Conservation (phyloP, 495 filamentous ascomycete genomes). For the Aspergillus indologenus region DNA sequence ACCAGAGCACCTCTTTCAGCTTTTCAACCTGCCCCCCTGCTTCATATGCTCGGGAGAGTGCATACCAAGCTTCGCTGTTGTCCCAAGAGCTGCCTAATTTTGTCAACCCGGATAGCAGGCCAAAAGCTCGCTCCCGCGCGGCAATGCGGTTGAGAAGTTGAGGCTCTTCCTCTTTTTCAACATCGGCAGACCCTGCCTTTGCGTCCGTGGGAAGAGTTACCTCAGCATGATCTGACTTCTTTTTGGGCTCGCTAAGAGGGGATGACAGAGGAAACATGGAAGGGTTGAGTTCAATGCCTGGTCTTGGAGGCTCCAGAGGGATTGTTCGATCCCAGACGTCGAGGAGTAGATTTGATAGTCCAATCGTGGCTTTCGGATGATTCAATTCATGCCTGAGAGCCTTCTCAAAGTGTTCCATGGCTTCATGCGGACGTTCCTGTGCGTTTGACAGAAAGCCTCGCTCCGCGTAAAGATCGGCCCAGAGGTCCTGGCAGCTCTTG, state of each 20-base stretch:
- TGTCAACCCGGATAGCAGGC: constrained; percentile 73
- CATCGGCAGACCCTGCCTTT: constrained; percentile 6
- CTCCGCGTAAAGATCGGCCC: constrained; percentile 77
- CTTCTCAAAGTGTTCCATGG: constrained; percentile 71
- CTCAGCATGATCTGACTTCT: neutral
- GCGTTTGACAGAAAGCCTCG: constrained; percentile 65
- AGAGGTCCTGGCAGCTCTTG: constrained; percentile 73
- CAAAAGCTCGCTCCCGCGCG: constrained; percentile 81
- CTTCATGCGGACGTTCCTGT: constrained; percentile 60
- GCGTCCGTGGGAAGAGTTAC: neutral
- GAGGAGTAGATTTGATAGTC: constrained; percentile 77
- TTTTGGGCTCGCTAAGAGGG: constrained; percentile 21
- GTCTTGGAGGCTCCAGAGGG: constrained; percentile 37
- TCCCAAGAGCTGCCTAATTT: constrained; percentile 90
- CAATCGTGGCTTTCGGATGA: constrained; percentile 77
- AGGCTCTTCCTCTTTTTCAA: constrained; percentile 40
- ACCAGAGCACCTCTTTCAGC: constrained; percentile 70
- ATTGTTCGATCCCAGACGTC: constrained; percentile 74
- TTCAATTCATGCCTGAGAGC: constrained; percentile 71
- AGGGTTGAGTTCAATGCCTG: constrained; percentile 29
- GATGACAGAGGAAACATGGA: constrained; percentile 28
- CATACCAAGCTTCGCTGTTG: constrained; percentile 89
- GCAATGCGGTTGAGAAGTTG: constrained; percentile 73
- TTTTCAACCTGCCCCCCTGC: constrained; percentile 78
- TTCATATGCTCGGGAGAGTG: constrained; percentile 81